Evolutionary conservation across 257 asterid species (phyloP).

Genomic region (Solanum chmielewskii): DNA sequence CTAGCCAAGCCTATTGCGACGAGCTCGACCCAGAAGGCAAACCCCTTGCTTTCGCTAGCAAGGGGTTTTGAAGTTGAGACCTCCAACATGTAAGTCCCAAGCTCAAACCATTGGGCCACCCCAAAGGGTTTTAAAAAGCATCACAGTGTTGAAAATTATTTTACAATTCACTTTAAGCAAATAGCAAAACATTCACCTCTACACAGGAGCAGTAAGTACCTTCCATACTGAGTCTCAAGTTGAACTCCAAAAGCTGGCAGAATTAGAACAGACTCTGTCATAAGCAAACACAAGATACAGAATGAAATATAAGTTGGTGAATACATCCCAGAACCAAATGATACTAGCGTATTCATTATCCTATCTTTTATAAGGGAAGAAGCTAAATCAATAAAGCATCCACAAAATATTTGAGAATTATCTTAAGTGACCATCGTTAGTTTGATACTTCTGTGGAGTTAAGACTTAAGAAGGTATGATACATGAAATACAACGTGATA

Average conservation of each 20-base stretch:
- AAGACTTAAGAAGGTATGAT: background rate
- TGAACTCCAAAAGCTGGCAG: constrained; percentile 86
- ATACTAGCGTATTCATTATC: background rate
- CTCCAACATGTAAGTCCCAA: too few species aligned
- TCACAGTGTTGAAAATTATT: background rate
- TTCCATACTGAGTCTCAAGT: constrained; percentile 73
- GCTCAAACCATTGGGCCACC: too few species aligned
- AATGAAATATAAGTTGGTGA: background rate
- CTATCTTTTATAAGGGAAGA: background rate
- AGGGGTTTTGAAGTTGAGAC: too few species aligned
- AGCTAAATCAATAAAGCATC: background rate
- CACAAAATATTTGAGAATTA: background rate
- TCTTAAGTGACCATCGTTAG: background rate
- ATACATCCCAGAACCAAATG: background rate
- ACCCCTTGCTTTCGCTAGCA: too few species aligned
- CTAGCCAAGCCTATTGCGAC: too few species aligned
- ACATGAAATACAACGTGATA: background rate
- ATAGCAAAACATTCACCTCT: background rate
- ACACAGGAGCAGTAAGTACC: constrained; percentile 29
- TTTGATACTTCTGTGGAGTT: background rate
- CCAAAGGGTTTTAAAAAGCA: background rate
- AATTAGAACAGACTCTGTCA: constrained; percentile 66
- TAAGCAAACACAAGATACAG: constrained; percentile 3
- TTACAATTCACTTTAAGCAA: background rate
- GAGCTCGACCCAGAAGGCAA: too few species aligned